Evolutionary conservation across 768 basidiomycete species (phyloP).

Genomic region (Serendipita sp.): DNA sequence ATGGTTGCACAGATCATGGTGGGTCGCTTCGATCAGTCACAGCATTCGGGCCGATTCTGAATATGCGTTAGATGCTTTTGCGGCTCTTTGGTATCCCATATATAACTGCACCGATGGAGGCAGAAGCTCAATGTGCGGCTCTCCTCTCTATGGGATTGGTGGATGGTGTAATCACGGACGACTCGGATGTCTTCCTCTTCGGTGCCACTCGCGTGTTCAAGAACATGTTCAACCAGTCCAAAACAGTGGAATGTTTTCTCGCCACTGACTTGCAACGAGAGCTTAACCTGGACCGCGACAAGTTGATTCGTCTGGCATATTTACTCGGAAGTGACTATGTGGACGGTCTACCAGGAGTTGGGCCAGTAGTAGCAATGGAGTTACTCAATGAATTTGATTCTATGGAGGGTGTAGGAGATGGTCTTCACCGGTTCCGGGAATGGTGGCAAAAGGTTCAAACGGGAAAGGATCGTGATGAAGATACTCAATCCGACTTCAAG

Average conservation of each 20-base stretch:
- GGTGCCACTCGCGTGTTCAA: slow-evolving; percentile 92
- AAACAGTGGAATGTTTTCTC: slow-evolving; percentile 95
- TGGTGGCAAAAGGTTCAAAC: slow-evolving; percentile 94
- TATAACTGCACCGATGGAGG: slow-evolving; percentile 98
- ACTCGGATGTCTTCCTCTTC: slow-evolving; percentile 97
- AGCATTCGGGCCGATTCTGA: neutral
- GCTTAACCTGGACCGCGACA: slow-evolving; percentile 70
- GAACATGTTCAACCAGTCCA: slow-evolving; percentile 99
- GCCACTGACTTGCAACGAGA: slow-evolving; percentile 70
- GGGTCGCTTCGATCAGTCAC: neutral
- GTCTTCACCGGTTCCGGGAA: slow-evolving; percentile 69
- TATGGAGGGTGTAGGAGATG: slow-evolving; percentile 27
- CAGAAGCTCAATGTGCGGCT: slow-evolving; percentile 95
- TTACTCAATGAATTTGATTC: slow-evolving; percentile 75
- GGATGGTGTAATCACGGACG: slow-evolving; percentile 96
- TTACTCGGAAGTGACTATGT: slow-evolving; percentile 94
- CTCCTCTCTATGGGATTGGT: slow-evolving; percentile 73
- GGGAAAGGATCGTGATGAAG: slow-evolving; percentile 65
- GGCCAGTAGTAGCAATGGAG: slow-evolving; percentile 94
- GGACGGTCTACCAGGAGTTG: slow-evolving; percentile 79
- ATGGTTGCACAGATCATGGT: slow-evolving; percentile 78
- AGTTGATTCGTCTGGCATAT: slow-evolving; percentile 79
- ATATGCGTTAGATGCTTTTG: slow-evolving; percentile 50
- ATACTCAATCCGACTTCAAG: slow-evolving; percentile 62
- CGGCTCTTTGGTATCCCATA: slow-evolving; percentile 94